phyloP scores from a whole-genome alignment of 23 red algal genomes.

The Gracilaria gracilis region DNA sequence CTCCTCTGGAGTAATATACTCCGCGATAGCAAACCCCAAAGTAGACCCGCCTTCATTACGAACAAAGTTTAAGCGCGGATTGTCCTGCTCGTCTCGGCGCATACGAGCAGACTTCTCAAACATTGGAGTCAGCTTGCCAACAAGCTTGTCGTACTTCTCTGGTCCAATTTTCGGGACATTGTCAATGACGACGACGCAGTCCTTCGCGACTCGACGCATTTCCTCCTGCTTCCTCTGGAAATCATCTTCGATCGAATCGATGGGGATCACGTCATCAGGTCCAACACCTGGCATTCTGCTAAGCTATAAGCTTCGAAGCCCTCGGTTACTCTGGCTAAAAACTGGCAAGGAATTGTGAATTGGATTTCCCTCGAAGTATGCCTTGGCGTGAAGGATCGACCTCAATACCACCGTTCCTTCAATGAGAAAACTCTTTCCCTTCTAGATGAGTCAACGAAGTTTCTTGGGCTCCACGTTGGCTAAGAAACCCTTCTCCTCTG shows the following conservation, averaged over 20 bases:
- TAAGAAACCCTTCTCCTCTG: too few species aligned
- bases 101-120: slow-evolving; percentile 69
- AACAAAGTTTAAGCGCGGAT: slow-evolving; percentile 56
- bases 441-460: too few species aligned
- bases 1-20: slow-evolving; percentile 82
- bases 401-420: neutral
- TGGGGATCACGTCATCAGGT: slow-evolving; percentile 24
- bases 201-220: slow-evolving; percentile 71
- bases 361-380: neutral
- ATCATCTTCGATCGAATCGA: slow-evolving; percentile 65
- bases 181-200: slow-evolving; percentile 83
- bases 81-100: slow-evolving; percentile 37
- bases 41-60: slow-evolving; percentile 67
- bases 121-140: slow-evolving; percentile 60
- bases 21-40: slow-evolving; percentile 86
- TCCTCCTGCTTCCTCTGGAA: slow-evolving; percentile 66
- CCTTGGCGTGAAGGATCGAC: neutral
- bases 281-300: slow-evolving; percentile 54
- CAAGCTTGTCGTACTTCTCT: slow-evolving; percentile 89
- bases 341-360: neutral
- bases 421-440: neutral
- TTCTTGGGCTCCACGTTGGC: too few species aligned
- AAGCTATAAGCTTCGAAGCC: neutral
- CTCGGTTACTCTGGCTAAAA: neutral
- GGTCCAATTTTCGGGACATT: slow-evolving; percentile 84